Evolutionary conservation across 352 stramenopile genomes (phyloP), one percentile per base, ranked within the genome.

Genomic region (Phytophthora vignae): DNA sequence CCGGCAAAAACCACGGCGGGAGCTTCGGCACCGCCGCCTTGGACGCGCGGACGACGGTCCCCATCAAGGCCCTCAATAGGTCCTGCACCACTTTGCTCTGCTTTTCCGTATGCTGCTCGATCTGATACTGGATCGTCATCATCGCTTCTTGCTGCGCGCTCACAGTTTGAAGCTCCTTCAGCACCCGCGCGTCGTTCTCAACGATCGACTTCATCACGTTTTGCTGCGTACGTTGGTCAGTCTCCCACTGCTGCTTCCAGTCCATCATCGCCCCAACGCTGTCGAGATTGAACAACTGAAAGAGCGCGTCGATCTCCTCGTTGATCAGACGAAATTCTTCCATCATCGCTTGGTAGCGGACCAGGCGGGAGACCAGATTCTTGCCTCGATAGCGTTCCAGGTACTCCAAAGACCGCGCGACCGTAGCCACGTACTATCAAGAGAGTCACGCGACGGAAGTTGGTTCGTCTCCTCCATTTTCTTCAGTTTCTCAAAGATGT

Each of bases 1-100:
- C 15, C 5, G 57, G 62, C 1, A 78, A 17, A 25, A 55, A 76
- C 56, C 62, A 78, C 2, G 2, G 27, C 1, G 61, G 67, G 4
- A 76, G 19, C 2, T 5, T 14, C 2, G 38, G 12, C 4, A 63
- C 49, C 0, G 2, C 36, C 1, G 57, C 29, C 5, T 67, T 50
- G 0, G 57, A 67, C 3, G 40, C 60, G 17, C 53, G 40, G 2
- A 59, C 25, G 0, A 70, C 17, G 2, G 54, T 68, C n/a, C 15
- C 1, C 33, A 36, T 42, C 36, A 60, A 19, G 0, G 29, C 8
- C 21, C 59, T 59, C 22, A 73, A 60, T 22, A 69, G 9, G 14
- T 64, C 4, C 21, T 29, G 12, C 2, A 3, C 11, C 36, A 55
- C 21, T 40, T 33, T 44, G 48, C 15, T 27, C n/a, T 55, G 29